Conservation (phyloP, 176 grass and related monocot genomes). For the Hordeum marinum region DNA sequence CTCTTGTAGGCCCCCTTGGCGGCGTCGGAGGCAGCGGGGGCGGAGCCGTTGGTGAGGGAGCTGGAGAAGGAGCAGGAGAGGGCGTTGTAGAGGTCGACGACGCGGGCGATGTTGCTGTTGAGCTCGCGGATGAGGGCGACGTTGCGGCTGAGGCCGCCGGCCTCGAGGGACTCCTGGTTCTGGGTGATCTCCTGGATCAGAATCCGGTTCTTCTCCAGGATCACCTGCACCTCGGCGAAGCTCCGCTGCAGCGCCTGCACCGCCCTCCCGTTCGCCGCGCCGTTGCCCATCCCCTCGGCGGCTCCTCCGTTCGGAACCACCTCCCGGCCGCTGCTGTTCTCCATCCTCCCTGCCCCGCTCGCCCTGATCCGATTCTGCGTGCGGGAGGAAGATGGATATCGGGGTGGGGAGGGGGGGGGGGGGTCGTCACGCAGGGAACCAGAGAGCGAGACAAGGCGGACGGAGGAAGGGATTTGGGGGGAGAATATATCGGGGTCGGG, state of each 20-base stretch:
- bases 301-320: background rate
- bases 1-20: conserved; percentile 22
- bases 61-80: conserved; percentile 41
- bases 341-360: conserved; percentile 9
- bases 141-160: conserved; percentile 50
- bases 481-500: background rate
- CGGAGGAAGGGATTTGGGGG: background rate
- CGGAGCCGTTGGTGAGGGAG: background rate
- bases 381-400: background rate
- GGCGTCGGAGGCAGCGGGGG: too few species aligned
- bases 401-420: background rate
- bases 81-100: conserved; percentile 47
- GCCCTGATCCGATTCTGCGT: background rate
- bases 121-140: conserved; percentile 56
- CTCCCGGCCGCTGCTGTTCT: background rate
- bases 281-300: background rate
- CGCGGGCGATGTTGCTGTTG: conserved; percentile 55
- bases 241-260: conserved; percentile 33
- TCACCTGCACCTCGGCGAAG: conserved; percentile 43
- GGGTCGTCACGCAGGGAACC: background rate
- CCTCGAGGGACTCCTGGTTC: conserved; percentile 51
- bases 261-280: background rate
- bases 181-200: conserved; percentile 67
- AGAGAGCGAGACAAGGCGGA: background rate
- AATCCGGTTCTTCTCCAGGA: conserved; percentile 55